These are phyloP conservation scores for Fusarium beomiforme DNA, from an alignment of 2,329 filamentous ascomycete species.

Conservation along the genomic window DNA sequence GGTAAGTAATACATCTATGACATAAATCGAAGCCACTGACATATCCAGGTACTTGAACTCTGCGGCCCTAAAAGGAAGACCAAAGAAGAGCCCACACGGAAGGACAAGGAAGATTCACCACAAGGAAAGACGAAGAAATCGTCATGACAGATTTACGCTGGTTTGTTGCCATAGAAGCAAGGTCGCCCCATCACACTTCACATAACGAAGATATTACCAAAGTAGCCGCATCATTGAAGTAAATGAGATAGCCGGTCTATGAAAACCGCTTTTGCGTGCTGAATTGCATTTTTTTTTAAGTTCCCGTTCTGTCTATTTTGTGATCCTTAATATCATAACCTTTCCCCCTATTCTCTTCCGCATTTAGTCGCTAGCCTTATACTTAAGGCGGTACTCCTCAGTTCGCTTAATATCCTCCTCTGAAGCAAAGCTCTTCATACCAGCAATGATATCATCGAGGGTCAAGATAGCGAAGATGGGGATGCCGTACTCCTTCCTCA, in stretches of 20 bases:
- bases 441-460: constrained; percentile 82
- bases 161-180: constrained; percentile 3
- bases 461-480: constrained; percentile 86
- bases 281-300: background rate
- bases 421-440: constrained; percentile 69
- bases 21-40: constrained; percentile 1
- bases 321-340: constrained; percentile 19
- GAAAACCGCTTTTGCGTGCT: constrained; percentile 14
- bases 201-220: constrained; percentile 15
- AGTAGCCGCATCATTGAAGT: constrained; percentile 19
- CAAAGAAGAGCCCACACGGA: constrained; percentile 38
- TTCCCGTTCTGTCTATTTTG: constrained; percentile 7
- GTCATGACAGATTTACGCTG: background rate
- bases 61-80: constrained; percentile 38
- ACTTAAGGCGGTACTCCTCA: constrained; percentile 77
- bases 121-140: constrained; percentile 12
- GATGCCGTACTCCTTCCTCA: constrained; percentile 83
- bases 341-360: constrained; percentile 2
- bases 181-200: constrained; percentile 10
- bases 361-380: constrained; percentile 66
- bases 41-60: constrained; percentile 38
- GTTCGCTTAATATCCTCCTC: constrained; percentile 72
- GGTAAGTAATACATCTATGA: constrained; percentile 58
- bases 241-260: constrained; percentile 38
- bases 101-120: constrained; percentile 28